phyloP scores from a whole-genome alignment of 768 basidiomycete species.

The Nevesoporus exiguus region DNA sequence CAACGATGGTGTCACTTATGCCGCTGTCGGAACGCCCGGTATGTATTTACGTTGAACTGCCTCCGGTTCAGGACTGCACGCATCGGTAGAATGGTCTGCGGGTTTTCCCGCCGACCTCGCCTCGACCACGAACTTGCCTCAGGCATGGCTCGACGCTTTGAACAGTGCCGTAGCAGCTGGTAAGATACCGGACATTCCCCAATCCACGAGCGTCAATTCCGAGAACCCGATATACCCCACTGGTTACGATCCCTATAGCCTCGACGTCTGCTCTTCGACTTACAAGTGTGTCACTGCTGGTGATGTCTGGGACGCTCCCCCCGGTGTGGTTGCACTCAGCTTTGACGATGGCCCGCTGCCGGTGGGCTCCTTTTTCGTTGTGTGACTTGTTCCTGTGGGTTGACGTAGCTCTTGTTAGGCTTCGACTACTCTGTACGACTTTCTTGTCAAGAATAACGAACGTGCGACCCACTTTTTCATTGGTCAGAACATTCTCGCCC shows the following conservation, averaged over 20 bases:
- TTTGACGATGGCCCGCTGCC: conserved; percentile 82
- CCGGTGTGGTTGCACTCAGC: conserved; percentile 57
- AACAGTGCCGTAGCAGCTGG: conserved; percentile 62
- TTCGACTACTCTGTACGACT: conserved; percentile 53
- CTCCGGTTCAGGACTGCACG: neutral
- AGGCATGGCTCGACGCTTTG: conserved; percentile 70
- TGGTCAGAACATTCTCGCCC: conserved; percentile 65
- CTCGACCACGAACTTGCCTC: conserved; percentile 52
- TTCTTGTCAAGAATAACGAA: conserved; percentile 61
- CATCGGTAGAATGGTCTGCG: conserved; percentile 53
- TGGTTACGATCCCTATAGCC: conserved; percentile 40
- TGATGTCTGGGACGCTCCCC: conserved; percentile 76
- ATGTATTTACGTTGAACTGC: conserved; percentile 11
- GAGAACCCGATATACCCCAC: conserved; percentile 37
- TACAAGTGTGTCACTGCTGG: conserved; percentile 60
- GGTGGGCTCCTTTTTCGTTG: conserved; percentile 26
- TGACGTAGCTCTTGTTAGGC: conserved; percentile 28
- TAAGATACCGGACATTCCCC: conserved; percentile 67
- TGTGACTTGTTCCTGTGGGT: neutral
- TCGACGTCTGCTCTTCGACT: conserved; percentile 71
- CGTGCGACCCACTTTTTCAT: conserved; percentile 90
- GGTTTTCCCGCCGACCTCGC: conserved; percentile 55
- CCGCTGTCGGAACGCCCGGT: conserved; percentile 61
- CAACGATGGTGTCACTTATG: conserved; percentile 47
- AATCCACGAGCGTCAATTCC: conserved; percentile 36